A percentile compares a stretch with the other conserved stretches of the same genome.
These are phyloP conservation scores for Aspergillus pseudoglaucus DNA, from an alignment of 2,329 filamentous ascomycete genomes.

Conservation along the genomic window DNA sequence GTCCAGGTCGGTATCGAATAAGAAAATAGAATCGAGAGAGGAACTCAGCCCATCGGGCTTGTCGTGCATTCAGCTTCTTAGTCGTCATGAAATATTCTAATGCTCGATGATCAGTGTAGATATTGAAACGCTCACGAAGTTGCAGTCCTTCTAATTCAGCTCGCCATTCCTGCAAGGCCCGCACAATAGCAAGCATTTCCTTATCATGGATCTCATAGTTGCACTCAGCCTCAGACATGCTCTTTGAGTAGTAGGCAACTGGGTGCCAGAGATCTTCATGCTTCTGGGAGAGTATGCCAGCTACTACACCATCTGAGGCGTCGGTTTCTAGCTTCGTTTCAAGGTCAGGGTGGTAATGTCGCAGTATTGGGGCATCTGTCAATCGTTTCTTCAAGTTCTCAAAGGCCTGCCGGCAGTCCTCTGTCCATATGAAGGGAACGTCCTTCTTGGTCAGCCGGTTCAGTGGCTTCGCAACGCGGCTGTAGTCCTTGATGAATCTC, in stretches of 20 bases:
- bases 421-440: slow-evolving; percentile 2
- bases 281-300: slow-evolving; percentile 10
- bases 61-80: slow-evolving; percentile 7
- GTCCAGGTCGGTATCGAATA: slow-evolving; percentile 5
- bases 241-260: slow-evolving; percentile 17
- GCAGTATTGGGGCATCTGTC: background rate
- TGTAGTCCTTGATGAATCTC: slow-evolving; percentile 10
- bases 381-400: background rate
- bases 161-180: slow-evolving; percentile 15
- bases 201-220: slow-evolving; percentile 23
- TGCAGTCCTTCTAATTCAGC: slow-evolving; percentile 11
- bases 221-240: slow-evolving; percentile 10
- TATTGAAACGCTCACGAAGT: slow-evolving; percentile 4
- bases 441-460: slow-evolving; percentile 9
- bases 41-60: slow-evolving; percentile 5
- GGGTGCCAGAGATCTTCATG: slow-evolving; percentile 12
- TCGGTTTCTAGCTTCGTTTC: slow-evolving; percentile 17
- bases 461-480: background rate
- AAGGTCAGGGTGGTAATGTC: background rate
- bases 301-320: slow-evolving; percentile 11
- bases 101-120: slow-evolving; percentile 20
- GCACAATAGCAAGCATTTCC: slow-evolving; percentile 12
- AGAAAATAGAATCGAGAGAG: slow-evolving; percentile 8
- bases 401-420: slow-evolving; percentile 11
- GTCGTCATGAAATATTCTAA: slow-evolving; percentile 21